Conservation (phyloP, 352 stramenopile genomes). For the Pythium folliculosum region DNA sequence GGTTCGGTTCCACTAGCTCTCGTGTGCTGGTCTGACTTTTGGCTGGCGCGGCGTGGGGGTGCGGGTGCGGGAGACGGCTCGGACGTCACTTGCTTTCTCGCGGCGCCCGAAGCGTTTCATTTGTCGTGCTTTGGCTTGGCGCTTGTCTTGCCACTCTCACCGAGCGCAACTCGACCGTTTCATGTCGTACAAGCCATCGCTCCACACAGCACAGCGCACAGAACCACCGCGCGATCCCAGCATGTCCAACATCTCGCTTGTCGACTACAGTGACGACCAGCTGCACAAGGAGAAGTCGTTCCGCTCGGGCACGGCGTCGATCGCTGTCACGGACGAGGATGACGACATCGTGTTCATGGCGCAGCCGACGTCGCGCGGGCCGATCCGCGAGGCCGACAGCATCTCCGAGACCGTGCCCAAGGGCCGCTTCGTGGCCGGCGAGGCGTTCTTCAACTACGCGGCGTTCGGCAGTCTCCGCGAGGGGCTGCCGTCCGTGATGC, state of each 20-base stretch:
- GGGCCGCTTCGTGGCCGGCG: conserved; percentile 33
- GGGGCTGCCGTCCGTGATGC: conserved; percentile 33
- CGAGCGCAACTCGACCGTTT: too few species aligned
- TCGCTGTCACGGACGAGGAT: conserved; percentile 21
- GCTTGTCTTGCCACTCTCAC: background rate
- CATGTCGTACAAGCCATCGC: background rate
- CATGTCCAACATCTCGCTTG: conserved; percentile 2
- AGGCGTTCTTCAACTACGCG: conserved; percentile 53
- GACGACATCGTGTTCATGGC: conserved; percentile 25
- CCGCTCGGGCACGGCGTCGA: conserved; percentile 10
- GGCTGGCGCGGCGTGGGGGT: background rate
- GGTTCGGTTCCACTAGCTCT: too few species aligned
- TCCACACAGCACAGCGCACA: background rate
- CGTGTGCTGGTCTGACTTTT: background rate
- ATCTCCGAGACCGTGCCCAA: conserved; percentile 17
- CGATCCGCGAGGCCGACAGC: conserved; percentile 20
- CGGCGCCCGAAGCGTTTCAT: background rate
- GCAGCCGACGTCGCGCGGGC: conserved; percentile 12
- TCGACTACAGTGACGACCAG: background rate
- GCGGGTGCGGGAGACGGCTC: background rate
- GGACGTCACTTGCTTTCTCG: background rate
- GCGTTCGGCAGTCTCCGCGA: conserved; percentile 48
- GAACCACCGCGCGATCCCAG: background rate
- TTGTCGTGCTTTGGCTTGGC: background rate
- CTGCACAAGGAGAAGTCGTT: conserved; percentile 13